Evolutionary conservation across 2,329 filamentous ascomycete species (phyloP), one percentile per base, ranked within the genome.

Genomic region (Fonsecaea pedrosoi): DNA sequence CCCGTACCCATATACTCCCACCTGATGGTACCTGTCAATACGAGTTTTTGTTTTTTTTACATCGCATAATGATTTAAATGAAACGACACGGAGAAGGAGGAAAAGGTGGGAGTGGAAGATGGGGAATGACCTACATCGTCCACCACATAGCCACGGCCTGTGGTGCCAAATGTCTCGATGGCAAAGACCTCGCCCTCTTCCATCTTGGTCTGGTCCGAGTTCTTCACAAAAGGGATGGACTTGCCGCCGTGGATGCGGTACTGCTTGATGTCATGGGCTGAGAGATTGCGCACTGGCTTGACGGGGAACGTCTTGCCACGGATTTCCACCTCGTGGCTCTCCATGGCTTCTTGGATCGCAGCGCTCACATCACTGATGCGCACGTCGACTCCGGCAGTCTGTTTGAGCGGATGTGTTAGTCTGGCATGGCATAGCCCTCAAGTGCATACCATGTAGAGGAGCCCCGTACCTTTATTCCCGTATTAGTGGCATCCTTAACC

Each of bases 401-500:
- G 69, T 32, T 8, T 10, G 54, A 25, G 25, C 30, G 12, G 18
- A 7, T 50, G 25, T 10, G 32, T 70, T 42, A 67, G 68, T 25
- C 21, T 15, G 25, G 62, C 25, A 62, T 55, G 70, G 62, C 61
- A 12, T 55, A 38, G 18, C 18, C 34, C 50, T 59, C 37, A 13
- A 42, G 12, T n/a, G 9, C 18, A 50, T n/a, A 18, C 18, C 15
- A 8, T 25, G 6, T 50, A 50, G 42, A 18, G 12, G 13, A 55
- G 53, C 8, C 60, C 69, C 61, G 65, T 73, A 81, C 80, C 77
- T 75, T 79, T 66, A 85, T 72, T 8, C 80, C 84, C 57, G 82
- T 81, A 78, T 93, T 91, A 65, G 91, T 94, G 13, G 91, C 90
- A 65, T 87, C 90, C 78, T 87, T 88, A 66, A 93, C 91, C 3